Percentiles rank a stretch among this genome's conserved stretches.
These are phyloP conservation scores for Wickerhamomyces bovis DNA, from an alignment of 805 yeast species.

Conservation along the genomic window DNA sequence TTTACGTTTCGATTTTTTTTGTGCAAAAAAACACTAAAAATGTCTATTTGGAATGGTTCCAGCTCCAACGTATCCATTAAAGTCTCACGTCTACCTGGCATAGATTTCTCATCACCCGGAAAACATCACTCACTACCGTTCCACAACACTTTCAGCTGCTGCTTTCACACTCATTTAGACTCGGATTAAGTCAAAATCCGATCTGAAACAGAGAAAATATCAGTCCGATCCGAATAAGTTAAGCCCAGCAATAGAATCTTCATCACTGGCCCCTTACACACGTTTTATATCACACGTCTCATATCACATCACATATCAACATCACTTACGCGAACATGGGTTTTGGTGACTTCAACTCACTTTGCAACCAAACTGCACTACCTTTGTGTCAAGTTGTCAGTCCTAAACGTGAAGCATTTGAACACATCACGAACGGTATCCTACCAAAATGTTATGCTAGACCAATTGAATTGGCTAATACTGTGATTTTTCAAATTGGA, in stretches of 20 bases:
- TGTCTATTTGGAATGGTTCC: too few relatives aligned
- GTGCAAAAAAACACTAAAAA: background rate
- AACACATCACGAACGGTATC: conserved; percentile 48
- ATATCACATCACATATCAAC: background rate
- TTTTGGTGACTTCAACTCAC: conserved; percentile 55
- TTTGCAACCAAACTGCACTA: conserved; percentile 65
- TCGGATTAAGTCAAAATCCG: background rate
- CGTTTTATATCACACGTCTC: too few relatives aligned
- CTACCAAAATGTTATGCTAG: conserved; percentile 79
- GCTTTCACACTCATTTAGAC: too few relatives aligned
- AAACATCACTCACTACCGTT: background rate
- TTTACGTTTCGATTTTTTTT: background rate
- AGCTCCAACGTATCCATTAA: too few relatives aligned
- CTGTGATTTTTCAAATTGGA: conserved; percentile 84
- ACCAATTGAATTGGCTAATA: conserved; percentile 82
- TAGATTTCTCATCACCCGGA: too few relatives aligned
- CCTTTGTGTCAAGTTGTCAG: conserved; percentile 78
- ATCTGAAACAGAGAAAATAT: background rate
- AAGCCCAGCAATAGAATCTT: too few relatives aligned
- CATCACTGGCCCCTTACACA: too few relatives aligned
- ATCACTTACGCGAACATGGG: conserved; percentile 34
- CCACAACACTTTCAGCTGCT: background rate
- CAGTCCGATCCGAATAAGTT: too few relatives aligned
- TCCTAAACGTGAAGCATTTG: conserved; percentile 31
- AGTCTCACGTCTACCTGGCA: too few relatives aligned